phyloP scores from a whole-genome alignment of 805 yeast genomes.

The Ogataea siamensis region DNA sequence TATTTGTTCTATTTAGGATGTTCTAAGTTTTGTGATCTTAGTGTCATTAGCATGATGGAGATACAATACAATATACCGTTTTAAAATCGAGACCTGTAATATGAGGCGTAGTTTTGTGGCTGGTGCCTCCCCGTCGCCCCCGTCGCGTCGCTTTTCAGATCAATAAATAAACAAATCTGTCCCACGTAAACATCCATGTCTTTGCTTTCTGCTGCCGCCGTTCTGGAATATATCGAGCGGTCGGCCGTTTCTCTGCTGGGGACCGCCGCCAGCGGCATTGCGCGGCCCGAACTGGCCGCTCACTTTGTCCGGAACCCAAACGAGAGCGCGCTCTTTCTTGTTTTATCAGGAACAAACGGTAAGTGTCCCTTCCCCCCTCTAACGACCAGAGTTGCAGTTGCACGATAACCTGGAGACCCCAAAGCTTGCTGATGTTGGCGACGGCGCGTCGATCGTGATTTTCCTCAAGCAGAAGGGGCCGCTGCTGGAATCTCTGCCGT shows the following conservation, averaged over 20 bases:
- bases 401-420: constrained; percentile 1
- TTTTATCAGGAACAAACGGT: constrained; percentile 2
- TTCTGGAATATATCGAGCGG: background rate
- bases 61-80: constrained; percentile 10
- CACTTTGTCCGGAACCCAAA: constrained; percentile 1
- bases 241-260: background rate
- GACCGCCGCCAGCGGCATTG: background rate
- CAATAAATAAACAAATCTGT: constrained; percentile 3
- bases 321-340: constrained; percentile 5
- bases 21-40: constrained; percentile 10
- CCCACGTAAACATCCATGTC: background rate
- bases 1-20: constrained; percentile 16
- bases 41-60: constrained; percentile 6
- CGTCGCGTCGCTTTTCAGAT: background rate
- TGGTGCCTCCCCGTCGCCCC: too few species aligned
- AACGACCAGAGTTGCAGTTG: background rate
- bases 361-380: constrained; percentile 1
- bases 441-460: constrained; percentile 2
- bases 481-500: constrained; percentile 2
- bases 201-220: constrained; percentile 1
- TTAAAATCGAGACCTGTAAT: too few species aligned
- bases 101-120: too few species aligned
- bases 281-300: background rate
- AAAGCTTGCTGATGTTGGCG: constrained; percentile 1
- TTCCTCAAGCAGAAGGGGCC: constrained; percentile 18